Percentiles rank a stretch among this genome's conserved stretches.
phyloP scores from a whole-genome alignment of 2,329 filamentous ascomycete species.

The Lasiodiplodia gonubiensis region DNA sequence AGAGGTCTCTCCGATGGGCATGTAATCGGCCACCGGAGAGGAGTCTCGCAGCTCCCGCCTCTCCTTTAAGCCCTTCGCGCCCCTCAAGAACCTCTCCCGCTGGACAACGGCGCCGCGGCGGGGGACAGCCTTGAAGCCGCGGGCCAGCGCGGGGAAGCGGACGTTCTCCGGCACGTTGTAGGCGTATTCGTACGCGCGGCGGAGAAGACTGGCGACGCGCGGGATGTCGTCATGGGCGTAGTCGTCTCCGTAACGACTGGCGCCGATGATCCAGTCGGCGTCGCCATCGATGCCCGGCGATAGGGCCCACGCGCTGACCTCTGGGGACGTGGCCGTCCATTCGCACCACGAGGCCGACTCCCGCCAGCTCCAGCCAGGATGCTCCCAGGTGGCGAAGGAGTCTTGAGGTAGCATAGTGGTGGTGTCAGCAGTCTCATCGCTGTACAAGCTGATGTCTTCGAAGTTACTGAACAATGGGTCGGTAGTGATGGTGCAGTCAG shows the following conservation, averaged over 20 bases:
- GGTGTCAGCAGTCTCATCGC: no score
- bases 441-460: neutral
- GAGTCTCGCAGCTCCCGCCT: neutral
- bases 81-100: neutral
- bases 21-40: neutral
- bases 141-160: neutral
- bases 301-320: constrained; percentile 1
- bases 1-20: neutral
- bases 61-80: neutral
- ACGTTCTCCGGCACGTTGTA: neutral
- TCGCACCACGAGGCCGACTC: neutral
- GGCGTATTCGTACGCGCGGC: neutral
- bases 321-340: constrained; percentile 3
- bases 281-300: neutral
- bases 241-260: neutral
- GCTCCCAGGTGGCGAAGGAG: constrained; percentile 1
- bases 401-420: neutral
- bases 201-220: constrained; percentile 10
- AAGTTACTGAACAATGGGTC: neutral
- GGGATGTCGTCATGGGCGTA: constrained; percentile 23
- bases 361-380: neutral
- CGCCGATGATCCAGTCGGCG: neutral
- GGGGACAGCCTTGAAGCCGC: neutral
- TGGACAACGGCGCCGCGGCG: neutral
- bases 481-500: neutral